Evolutionary conservation across 306 rosid genomes (phyloP).

Genomic region (Cyamopsis tetragonoloba): DNA sequence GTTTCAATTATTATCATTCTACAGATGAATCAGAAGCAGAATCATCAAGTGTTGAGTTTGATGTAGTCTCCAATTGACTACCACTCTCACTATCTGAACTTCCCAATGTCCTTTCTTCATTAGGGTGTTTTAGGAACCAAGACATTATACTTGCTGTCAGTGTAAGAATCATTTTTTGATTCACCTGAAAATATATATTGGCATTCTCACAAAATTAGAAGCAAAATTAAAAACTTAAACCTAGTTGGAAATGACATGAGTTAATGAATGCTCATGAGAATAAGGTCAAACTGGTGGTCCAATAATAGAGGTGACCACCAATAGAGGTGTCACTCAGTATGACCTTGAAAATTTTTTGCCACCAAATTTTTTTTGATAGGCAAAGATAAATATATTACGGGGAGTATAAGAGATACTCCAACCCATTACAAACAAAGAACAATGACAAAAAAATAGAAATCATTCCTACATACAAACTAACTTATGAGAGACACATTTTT

Average conservation of each 20-base stretch:
- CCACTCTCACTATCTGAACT: constrained; percentile 75
- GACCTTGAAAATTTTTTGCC: too few species aligned
- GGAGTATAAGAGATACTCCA: too few species aligned
- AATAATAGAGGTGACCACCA: too few species aligned
- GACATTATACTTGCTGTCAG: constrained; percentile 94
- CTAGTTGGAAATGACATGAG: neutral
- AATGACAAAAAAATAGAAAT: too few species aligned
- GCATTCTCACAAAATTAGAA: neutral
- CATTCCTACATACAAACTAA: too few species aligned
- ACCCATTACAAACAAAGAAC: too few species aligned
- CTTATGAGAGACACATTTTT: too few species aligned
- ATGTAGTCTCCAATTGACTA: constrained; percentile 65
- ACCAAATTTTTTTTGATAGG: too few species aligned
- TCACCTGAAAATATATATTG: constrained; percentile 52
- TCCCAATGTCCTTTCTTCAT: constrained; percentile 55
- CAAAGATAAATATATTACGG: too few species aligned
- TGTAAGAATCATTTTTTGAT: constrained; percentile 97
- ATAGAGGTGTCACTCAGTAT: too few species aligned
- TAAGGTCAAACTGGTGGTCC: too few species aligned
- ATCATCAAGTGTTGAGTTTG: constrained; percentile 83
- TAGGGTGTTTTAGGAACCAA: constrained; percentile 81
- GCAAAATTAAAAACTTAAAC: neutral
- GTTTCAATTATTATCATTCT: constrained; percentile 63
- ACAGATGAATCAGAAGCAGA: constrained; percentile 86
- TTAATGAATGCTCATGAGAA: too few species aligned